These are phyloP conservation scores for Sporothrix humicola DNA, from an alignment of 2,329 filamentous ascomycete genomes.

Conservation along the genomic window DNA sequence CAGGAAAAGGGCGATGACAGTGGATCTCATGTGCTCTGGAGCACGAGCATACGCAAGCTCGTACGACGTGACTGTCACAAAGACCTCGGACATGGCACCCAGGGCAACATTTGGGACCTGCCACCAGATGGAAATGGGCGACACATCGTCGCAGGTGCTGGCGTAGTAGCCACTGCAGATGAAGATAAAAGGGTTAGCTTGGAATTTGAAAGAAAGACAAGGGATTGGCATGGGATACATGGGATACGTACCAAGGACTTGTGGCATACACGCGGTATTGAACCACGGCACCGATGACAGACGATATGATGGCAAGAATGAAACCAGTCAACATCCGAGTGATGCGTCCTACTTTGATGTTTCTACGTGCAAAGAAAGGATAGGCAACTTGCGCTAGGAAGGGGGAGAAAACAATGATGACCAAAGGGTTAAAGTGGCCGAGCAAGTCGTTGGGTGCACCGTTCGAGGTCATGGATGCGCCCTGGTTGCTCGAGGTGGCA, in stretches of 20 bases:
- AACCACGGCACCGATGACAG: conserved; percentile 60
- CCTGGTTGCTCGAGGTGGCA: conserved; percentile 46
- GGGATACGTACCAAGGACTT: neutral
- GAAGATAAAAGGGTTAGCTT: too few species aligned
- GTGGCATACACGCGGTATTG: conserved; percentile 64
- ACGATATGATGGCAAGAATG: conserved; percentile 44
- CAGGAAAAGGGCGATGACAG: conserved; percentile 61
- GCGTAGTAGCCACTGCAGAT: conserved; percentile 49
- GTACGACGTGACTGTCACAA: conserved; percentile 66
- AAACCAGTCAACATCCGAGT: conserved; percentile 64
- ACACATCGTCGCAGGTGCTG: conserved; percentile 47
- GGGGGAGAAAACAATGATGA: conserved; percentile 62
- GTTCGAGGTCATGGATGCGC: conserved; percentile 51
- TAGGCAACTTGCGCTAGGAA: conserved; percentile 61
- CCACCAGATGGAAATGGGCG: conserved; percentile 58
- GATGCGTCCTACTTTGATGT: conserved; percentile 64
- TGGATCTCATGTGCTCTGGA: conserved; percentile 66
- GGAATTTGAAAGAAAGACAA: too few species aligned
- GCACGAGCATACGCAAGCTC: conserved; percentile 74
- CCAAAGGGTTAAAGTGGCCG: conserved; percentile 63
- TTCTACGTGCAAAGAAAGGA: conserved; percentile 56
- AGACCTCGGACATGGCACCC: conserved; percentile 61
- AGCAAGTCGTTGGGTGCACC: conserved; percentile 66
- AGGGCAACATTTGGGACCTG: conserved; percentile 58
- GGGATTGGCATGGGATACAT: too few species aligned